Base-by-base conservation (phyloP, 768 basidiomycete genomes). In the Chalciporus piperatus region DNA sequence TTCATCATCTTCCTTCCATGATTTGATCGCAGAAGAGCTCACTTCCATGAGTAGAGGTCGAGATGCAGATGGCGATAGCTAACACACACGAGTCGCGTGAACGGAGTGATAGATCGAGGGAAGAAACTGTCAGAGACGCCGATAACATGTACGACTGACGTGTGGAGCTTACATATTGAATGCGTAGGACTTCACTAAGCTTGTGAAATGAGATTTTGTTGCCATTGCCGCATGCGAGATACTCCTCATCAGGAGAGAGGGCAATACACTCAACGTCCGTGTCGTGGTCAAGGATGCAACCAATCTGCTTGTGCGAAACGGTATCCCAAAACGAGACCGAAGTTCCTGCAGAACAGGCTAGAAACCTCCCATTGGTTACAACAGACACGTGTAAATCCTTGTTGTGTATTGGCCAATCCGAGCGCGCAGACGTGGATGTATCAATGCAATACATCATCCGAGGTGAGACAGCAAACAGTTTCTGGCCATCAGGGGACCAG, bases 11-110 rank as follows among this genome's bases (percentile, higher is more conserved):
- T 54, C 39, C 16, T 56, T 33, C 56, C 56, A 58, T 4, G n/a
- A 3, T 9, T 45, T 23, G 40, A 58, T 48, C 2, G 7, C 7
- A 0, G 38, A 19, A 1, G 14, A 2, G 13, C 9, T 48, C 6
- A 57, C 20, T 2, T 38, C 38, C 41, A 56, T 30, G 12, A 57
- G 46, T 6, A 44, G 56, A 1, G 51, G 40, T 14, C 22, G 41
- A 47, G 46, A 39, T 17, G 39, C 14, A 7, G 42, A 27, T 43
- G 51, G 32, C 2, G 17, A 35, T 22, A 37, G 7, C 38, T 41
- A 40, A n/a, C 10, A 9, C 9, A 32, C n/a, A n/a, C n/a, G n/a
- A 10, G 30, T 13, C 4, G 30, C 12, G 30, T 9, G 12, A 32
- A 32, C 12, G 4, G 25, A 32, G 10, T 9, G 25, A 16, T 10